These are phyloP conservation scores for Brassica juncea DNA, from an alignment of 345 rosid genomes.

Conservation along the genomic window DNA sequence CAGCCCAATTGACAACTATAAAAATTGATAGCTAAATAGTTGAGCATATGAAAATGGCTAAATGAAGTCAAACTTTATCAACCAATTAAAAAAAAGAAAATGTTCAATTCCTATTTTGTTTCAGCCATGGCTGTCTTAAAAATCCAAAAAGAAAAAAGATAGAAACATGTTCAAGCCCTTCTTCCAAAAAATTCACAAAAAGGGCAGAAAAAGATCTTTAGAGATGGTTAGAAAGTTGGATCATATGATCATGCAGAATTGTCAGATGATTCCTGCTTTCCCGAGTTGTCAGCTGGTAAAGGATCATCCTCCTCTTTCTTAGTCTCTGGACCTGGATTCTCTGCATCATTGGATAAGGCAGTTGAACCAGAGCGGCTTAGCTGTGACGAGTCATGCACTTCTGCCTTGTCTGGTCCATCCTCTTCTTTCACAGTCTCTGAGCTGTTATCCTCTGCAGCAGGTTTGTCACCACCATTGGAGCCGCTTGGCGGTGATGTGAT, in stretches of 20 bases:
- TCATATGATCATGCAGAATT: constrained; percentile 27
- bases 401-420: constrained; percentile 5
- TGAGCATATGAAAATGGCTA: background rate
- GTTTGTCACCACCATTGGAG: constrained; percentile 27
- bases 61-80: constrained; percentile 28
- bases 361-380: constrained; percentile 40
- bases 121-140: constrained; percentile 30
- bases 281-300: constrained; percentile 19
- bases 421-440: constrained; percentile 29
- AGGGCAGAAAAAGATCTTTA: constrained; percentile 31
- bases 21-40: too few relatives aligned
- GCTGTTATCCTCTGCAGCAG: constrained; percentile 16
- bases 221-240: constrained; percentile 24
- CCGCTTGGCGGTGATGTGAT: constrained; percentile 35
- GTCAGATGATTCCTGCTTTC: constrained; percentile 23
- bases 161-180: constrained; percentile 34
- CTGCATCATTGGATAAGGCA: constrained; percentile 23
- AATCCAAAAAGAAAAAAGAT: constrained; percentile 15
- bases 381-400: constrained; percentile 33
- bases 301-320: constrained; percentile 10
- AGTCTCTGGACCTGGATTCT: constrained; percentile 13
- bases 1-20: too few relatives aligned
- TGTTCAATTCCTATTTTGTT: constrained; percentile 35
- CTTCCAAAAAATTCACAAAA: constrained; percentile 39
- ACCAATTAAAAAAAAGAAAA: constrained; percentile 21